These are phyloP conservation scores for Entonaema liquescens DNA, from an alignment of 495 filamentous ascomycete species.

Conservation along the genomic window DNA sequence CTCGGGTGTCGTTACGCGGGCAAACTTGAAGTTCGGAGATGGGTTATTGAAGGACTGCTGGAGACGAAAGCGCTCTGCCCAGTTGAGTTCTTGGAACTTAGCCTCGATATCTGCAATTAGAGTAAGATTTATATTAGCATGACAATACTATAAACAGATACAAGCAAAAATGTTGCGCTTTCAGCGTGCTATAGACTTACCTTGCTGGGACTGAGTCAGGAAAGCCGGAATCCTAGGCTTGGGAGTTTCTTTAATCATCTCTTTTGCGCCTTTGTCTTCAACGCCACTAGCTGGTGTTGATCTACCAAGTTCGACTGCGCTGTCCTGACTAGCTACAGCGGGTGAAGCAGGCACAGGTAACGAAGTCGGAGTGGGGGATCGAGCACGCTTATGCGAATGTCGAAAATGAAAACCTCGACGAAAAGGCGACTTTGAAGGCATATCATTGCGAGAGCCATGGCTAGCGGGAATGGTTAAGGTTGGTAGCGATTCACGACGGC, in stretches of 20 bases:
- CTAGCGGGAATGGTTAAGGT: constrained; percentile 32
- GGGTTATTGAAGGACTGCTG: constrained; percentile 53
- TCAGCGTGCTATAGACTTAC: constrained; percentile 32
- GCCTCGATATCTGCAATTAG: constrained; percentile 53
- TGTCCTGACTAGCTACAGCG: constrained; percentile 32
- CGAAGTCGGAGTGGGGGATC: constrained; percentile 50
- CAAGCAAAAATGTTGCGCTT: background rate
- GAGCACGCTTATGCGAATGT: constrained; percentile 49
- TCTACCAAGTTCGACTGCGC: constrained; percentile 39
- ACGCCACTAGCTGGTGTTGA: constrained; percentile 38
- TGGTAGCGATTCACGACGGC: constrained; percentile 26
- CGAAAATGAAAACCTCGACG: constrained; percentile 37
- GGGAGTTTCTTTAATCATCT: constrained; percentile 20
- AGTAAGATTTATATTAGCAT: constrained; percentile 21
- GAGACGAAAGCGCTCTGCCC: constrained; percentile 67
- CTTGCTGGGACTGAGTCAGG: constrained; percentile 47
- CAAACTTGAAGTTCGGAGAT: constrained; percentile 63
- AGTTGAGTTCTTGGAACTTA: constrained; percentile 70
- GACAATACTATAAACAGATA: background rate
- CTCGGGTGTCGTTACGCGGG: constrained; percentile 60
- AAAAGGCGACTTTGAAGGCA: constrained; percentile 39
- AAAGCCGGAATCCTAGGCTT: constrained; percentile 54
- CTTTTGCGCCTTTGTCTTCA: constrained; percentile 33
- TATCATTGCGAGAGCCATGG: constrained; percentile 12
- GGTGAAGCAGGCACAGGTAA: constrained; percentile 43